Evolutionary conservation across 495 filamentous ascomycete genomes (phyloP).

Genomic region (Hyaloscypha bicolor): DNA sequence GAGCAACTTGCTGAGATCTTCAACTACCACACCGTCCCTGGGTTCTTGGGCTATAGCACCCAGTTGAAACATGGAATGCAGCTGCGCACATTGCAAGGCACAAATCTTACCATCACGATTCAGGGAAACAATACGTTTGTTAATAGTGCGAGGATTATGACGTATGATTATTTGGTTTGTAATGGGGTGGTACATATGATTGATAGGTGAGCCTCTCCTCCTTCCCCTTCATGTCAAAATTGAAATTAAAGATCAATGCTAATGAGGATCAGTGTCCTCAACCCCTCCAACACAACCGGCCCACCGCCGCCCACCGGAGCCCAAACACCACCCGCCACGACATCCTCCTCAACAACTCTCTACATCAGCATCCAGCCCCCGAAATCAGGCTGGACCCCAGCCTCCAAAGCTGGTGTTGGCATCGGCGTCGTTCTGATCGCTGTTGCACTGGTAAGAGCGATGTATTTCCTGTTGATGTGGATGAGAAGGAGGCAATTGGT

Average conservation of each 20-base stretch:
- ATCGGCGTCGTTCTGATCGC: too few relatives aligned
- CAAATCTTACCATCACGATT: conserved; percentile 36
- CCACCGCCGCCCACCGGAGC: too few relatives aligned
- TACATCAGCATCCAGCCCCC: too few relatives aligned
- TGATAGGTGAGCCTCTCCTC: conserved; percentile 28
- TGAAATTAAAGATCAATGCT: neutral
- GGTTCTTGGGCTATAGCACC: conserved; percentile 37
- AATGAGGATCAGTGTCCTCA: neutral
- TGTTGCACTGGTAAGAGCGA: too few relatives aligned
- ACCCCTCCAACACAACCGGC: neutral
- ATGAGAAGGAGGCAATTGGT: too few relatives aligned
- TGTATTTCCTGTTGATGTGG: too few relatives aligned
- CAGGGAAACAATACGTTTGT: conserved; percentile 34
- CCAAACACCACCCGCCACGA: too few relatives aligned
- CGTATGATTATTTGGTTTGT: conserved; percentile 34
- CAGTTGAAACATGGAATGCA: conserved; percentile 34
- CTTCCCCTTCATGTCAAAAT: neutral
- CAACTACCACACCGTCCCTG: conserved; percentile 37
- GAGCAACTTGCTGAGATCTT: neutral
- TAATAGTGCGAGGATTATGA: conserved; percentile 39
- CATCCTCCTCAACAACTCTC: too few relatives aligned
- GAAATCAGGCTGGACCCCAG: too few relatives aligned
- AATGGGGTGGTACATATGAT: conserved; percentile 47
- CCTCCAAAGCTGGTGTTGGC: too few relatives aligned
- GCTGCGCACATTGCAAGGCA: conserved; percentile 36